These are phyloP conservation scores for Adiantum capillusveneris DNA, from an alignment of 75 land plant genomes.

Conservation along the genomic window DNA sequence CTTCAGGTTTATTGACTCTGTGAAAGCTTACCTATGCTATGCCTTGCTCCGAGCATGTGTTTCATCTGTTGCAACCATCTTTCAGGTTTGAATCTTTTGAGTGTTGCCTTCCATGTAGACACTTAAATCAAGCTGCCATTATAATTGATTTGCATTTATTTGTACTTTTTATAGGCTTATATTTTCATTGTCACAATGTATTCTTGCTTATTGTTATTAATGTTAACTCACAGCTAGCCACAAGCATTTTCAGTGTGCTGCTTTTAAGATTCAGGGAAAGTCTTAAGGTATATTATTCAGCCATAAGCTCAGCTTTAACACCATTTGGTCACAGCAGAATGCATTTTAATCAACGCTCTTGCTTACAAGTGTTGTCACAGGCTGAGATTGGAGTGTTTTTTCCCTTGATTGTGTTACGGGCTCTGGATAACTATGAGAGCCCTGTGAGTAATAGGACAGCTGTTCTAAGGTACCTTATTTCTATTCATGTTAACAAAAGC, in stretches of 20 bases:
- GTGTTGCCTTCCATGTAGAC: not conserved
- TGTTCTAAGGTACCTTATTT: constrained; percentile 56
- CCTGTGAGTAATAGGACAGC: constrained; percentile 51
- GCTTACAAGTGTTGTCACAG: constrained; percentile 30
- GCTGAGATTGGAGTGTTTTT: constrained; percentile 93
- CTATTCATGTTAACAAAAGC: too few relatives aligned
- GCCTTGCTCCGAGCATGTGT: constrained; percentile 83
- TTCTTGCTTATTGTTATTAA: not conserved
- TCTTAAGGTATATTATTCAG: constrained; percentile 55
- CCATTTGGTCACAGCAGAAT: not conserved
- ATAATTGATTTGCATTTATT: not conserved
- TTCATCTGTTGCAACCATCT: constrained; percentile 58
- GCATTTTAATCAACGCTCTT: not conserved
- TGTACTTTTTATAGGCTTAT: not conserved
- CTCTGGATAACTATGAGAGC: constrained; percentile 69
- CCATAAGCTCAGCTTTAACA: not conserved
- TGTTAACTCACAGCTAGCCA: constrained; percentile 43
- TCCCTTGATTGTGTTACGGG: constrained; percentile 68
- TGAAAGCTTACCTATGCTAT: constrained; percentile 90
- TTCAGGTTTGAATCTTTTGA: constrained; percentile 55
- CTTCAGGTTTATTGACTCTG: constrained; percentile 82
- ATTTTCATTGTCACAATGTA: not conserved
- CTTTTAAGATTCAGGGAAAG: constrained; percentile 84
- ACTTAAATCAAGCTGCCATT: not conserved
- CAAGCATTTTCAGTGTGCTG: constrained; percentile 69